Evolutionary conservation across 345 rosid species (phyloP).

Genomic region (Eucalyptus regnans): DNA sequence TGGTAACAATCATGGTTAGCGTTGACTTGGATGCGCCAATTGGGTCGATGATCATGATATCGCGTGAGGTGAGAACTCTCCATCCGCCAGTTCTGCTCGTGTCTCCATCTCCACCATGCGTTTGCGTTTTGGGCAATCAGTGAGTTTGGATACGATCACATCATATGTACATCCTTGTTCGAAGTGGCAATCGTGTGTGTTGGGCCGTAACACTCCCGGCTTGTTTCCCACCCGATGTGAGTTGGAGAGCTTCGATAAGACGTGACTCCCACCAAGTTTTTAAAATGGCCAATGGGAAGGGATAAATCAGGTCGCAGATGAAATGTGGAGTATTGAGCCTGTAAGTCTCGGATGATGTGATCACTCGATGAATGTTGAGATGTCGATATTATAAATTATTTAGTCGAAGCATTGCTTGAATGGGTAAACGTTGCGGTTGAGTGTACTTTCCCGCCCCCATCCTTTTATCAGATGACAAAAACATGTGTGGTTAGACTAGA

Average conservation of each 20-base stretch:
- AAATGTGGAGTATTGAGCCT: background rate
- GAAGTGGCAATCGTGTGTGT: background rate
- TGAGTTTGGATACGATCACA: background rate
- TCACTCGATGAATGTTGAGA: background rate
- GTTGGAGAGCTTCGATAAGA: rapidly evolving
- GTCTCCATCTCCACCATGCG: background rate
- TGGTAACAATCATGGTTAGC: background rate
- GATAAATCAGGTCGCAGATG: rapidly evolving
- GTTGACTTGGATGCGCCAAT: background rate
- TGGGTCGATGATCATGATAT: background rate
- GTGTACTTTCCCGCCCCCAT: background rate
- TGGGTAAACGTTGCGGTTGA: rapidly evolving
- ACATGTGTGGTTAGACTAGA: background rate
- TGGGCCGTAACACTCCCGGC: background rate
- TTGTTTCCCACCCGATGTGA: background rate
- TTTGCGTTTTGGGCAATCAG: background rate
- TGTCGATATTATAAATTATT: background rate
- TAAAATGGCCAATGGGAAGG: background rate
- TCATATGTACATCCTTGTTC: background rate
- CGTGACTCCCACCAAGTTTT: background rate
- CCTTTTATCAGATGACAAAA: background rate
- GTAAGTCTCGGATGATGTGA: background rate
- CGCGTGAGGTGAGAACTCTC: background rate
- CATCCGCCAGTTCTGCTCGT: background rate
- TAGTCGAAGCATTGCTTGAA: rapidly evolving